These are phyloP conservation scores for Breviolum minutum DNA, from an alignment of 73 alveolate species.

Conservation along the genomic window DNA sequence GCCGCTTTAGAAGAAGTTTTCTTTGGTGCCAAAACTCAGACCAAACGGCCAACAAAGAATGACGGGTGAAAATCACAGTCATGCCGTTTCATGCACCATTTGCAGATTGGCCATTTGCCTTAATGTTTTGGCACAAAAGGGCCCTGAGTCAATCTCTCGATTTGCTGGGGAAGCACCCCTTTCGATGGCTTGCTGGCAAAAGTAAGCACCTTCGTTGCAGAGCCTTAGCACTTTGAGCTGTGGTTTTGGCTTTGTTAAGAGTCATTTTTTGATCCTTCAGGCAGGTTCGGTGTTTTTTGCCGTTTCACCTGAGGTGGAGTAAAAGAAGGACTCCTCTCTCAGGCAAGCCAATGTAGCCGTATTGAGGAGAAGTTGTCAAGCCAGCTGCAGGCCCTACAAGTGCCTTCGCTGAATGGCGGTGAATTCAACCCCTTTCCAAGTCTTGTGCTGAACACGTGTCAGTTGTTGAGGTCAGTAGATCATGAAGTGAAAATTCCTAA, in stretches of 20 bases:
- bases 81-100: no score
- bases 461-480: background rate
- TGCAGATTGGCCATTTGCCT: no score
- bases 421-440: background rate
- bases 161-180: no score
- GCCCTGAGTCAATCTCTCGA: no score
- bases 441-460: background rate
- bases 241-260: background rate
- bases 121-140: no score
- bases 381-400: slow-evolving; percentile 54
- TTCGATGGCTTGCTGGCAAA: no score
- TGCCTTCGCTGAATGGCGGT: background rate
- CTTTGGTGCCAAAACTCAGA: no score
- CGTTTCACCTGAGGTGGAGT: background rate
- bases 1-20: no score
- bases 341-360: slow-evolving; percentile 23
- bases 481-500: no score
- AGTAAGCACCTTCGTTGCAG: background rate
- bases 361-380: slow-evolving; percentile 50
- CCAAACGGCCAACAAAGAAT: background rate
- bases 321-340: background rate
- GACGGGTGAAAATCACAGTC: no score
- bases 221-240: background rate
- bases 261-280: no score
- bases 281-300: no score